phyloP scores from a whole-genome alignment of 2,329 filamentous ascomycete species.

The Sphaerulina musiva region DNA sequence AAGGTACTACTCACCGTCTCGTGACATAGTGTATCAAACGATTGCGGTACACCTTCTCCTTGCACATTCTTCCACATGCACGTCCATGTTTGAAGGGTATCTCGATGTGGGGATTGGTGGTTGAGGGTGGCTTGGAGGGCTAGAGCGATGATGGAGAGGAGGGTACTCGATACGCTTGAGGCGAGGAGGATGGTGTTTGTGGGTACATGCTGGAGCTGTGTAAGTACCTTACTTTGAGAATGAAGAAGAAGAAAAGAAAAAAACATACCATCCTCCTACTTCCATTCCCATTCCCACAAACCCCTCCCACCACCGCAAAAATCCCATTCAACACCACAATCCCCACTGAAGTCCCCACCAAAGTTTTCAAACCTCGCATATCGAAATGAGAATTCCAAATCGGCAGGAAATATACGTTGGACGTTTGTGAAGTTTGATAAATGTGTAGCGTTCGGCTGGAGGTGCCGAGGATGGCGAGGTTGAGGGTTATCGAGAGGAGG shows the following conservation, averaged over 20 bases:
- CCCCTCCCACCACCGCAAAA: conserved; percentile 29
- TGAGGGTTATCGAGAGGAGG: conserved; percentile 34
- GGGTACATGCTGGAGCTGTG: conserved; percentile 32
- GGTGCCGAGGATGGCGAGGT: conserved; percentile 39
- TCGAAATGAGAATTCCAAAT: conserved; percentile 46
- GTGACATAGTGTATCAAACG: conserved; percentile 37
- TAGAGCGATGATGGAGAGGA: conserved; percentile 38
- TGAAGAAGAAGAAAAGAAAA: neutral
- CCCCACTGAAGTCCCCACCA: conserved; percentile 37
- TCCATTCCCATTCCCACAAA: too few species aligned
- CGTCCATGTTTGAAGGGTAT: conserved; percentile 37
- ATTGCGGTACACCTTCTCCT: conserved; percentile 27
- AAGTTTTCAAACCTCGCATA: conserved; percentile 37
- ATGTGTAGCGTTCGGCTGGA: conserved; percentile 39
- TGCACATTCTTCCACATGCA: conserved; percentile 29
- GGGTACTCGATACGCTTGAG: conserved; percentile 33
- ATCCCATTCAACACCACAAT: conserved; percentile 36
- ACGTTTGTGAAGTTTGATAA: conserved; percentile 39
- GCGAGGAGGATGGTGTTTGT: conserved; percentile 35
- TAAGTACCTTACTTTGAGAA: neutral
- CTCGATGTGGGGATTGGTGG: conserved; percentile 19
- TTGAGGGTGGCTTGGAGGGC: conserved; percentile 35
- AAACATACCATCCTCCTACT: too few species aligned
- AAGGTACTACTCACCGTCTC: conserved; percentile 36
- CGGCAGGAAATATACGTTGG: conserved; percentile 45